phyloP scores from a whole-genome alignment of 139 green algal species.

The Coelastrella sp. region DNA sequence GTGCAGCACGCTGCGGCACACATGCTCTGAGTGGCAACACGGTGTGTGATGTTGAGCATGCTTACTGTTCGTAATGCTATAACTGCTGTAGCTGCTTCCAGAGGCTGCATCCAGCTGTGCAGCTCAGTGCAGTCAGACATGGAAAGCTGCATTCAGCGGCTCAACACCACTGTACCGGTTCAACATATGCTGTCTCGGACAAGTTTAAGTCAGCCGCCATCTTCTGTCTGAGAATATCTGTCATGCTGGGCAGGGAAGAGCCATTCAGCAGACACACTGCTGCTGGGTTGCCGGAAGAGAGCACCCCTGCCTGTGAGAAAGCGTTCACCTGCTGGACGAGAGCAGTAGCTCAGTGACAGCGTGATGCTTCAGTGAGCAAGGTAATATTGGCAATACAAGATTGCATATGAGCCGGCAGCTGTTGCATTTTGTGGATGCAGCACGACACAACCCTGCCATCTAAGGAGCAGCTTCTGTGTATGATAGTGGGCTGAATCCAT shows the following conservation, averaged over 20 bases:
- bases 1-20: background rate
- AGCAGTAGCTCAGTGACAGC: background rate
- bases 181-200: conserved; percentile 79
- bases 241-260: background rate
- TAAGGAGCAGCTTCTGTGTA: too few species aligned
- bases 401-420: too few species aligned
- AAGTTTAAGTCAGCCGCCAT: conserved; percentile 87
- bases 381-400: too few species aligned
- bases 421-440: too few species aligned
- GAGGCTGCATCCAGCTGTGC: background rate
- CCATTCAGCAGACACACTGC: conserved; percentile 73
- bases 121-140: background rate
- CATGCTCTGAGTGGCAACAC: too few species aligned
- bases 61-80: too few species aligned
- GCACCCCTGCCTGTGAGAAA: conserved; percentile 59
- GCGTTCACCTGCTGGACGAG: conserved; percentile 69
- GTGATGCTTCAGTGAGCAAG: too few species aligned
- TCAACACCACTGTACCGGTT: background rate
- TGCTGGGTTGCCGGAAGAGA: conserved; percentile 85
- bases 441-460: too few species aligned
- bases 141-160: background rate
- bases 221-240: conserved; percentile 43
- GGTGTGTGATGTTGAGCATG: too few species aligned
- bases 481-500: too few species aligned
- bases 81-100: background rate